These are phyloP conservation scores for Dictyostelium brefeldianum DNA, from an alignment of 78 protist genomes.

Conservation along the genomic window DNA sequence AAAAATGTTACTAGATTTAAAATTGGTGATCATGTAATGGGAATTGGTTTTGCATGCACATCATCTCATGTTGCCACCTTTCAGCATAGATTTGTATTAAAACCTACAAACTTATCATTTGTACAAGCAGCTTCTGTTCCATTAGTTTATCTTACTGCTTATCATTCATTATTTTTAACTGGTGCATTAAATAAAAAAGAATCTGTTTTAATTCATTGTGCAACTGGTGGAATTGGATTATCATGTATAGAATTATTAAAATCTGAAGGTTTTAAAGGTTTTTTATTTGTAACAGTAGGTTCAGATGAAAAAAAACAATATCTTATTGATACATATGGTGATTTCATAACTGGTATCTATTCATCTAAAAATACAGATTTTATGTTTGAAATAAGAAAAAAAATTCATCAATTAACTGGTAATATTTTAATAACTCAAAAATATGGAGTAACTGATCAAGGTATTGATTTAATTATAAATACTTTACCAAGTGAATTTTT, in stretches of 20 bases:
- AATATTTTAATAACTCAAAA: neutral
- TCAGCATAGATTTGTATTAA: neutral
- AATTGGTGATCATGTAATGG: slow-evolving; percentile 62
- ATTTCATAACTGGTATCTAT: slow-evolving; percentile 64
- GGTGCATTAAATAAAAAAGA: slow-evolving; percentile 27
- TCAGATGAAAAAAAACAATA: slow-evolving; percentile 39
- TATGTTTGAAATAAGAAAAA: slow-evolving; percentile 17
- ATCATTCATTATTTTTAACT: slow-evolving; percentile 20
- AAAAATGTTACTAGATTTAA: neutral
- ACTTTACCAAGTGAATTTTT: slow-evolving; percentile 43
- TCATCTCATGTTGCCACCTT: neutral
- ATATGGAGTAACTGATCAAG: slow-evolving; percentile 4
- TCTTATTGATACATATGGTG: slow-evolving; percentile 20
- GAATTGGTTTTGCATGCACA: slow-evolving; percentile 8
- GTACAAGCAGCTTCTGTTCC: slow-evolving; percentile 64
- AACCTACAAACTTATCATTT: slow-evolving; percentile 9
- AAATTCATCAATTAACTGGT: slow-evolving; percentile 26
- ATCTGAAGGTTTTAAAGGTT: slow-evolving; percentile 77
- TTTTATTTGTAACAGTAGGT: slow-evolving; percentile 44
- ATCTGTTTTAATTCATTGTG: slow-evolving; percentile 84
- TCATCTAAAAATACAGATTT: slow-evolving; percentile 8
- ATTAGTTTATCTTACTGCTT: slow-evolving; percentile 61
- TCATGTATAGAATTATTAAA: slow-evolving; percentile 88
- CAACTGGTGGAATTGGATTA: slow-evolving; percentile 92
- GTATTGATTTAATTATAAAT: slow-evolving; percentile 83